These are phyloP conservation scores for Vitis rupestris DNA, from an alignment of 164 flowering plant genomes.

Conservation along the genomic window DNA sequence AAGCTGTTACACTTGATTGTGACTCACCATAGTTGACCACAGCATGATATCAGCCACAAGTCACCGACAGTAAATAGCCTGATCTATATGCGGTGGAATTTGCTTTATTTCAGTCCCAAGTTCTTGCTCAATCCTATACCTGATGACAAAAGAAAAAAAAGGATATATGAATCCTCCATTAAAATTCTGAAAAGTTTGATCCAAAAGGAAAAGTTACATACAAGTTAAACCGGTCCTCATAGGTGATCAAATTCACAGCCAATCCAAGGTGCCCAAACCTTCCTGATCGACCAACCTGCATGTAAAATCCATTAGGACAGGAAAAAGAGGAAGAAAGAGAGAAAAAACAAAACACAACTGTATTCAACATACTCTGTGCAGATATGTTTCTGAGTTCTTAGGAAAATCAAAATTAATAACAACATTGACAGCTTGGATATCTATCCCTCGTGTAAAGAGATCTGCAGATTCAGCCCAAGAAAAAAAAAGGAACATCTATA, in stretches of 20 bases:
- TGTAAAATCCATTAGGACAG: background rate
- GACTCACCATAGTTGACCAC: slow-evolving; percentile 33
- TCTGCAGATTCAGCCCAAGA: slow-evolving; percentile 44
- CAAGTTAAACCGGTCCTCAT: slow-evolving; percentile 98
- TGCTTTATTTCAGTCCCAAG: slow-evolving; percentile 99
- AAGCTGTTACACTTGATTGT: background rate
- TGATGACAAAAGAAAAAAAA: slow-evolving; percentile 23
- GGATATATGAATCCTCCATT: background rate
- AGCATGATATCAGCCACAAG: slow-evolving; percentile 17
- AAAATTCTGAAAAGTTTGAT: background rate
- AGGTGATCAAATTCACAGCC: slow-evolving; percentile 95
- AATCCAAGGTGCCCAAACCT: slow-evolving; percentile 99
- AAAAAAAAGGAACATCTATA: background rate
- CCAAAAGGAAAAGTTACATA: slow-evolving; percentile 26
- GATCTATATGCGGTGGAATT: slow-evolving; percentile 97
- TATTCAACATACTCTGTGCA: slow-evolving; percentile 76
- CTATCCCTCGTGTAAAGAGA: slow-evolving; percentile 95
- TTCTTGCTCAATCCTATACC: slow-evolving; percentile 99
- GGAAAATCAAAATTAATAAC: slow-evolving; percentile 99
- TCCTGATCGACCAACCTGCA: slow-evolving; percentile 98
- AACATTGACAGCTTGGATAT: slow-evolving; percentile 99
- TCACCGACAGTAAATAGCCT: slow-evolving; percentile 84
- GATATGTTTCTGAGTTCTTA: slow-evolving; percentile 89
- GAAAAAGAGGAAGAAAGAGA: background rate
- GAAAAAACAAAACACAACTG: background rate